Conservation (phyloP, 2,329 filamentous ascomycete genomes). For the Pseudocercospora musae region DNA sequence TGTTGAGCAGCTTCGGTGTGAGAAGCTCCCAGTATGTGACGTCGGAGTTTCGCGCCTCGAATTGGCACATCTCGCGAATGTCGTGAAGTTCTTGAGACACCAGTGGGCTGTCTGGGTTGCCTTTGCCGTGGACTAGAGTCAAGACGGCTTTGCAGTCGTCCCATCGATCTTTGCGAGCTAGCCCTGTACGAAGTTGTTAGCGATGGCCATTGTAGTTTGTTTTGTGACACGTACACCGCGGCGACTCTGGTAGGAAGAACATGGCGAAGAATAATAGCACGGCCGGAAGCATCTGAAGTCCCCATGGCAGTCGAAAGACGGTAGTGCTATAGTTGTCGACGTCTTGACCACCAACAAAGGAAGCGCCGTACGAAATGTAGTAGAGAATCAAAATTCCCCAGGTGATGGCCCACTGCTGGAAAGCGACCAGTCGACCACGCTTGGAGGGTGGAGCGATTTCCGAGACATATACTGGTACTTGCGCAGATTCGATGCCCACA, state of each 20-base stretch:
- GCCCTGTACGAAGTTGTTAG: slow-evolving; percentile 27
- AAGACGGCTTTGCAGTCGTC: slow-evolving; percentile 44
- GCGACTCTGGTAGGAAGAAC: slow-evolving; percentile 43
- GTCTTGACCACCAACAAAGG: slow-evolving; percentile 51
- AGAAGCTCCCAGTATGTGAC: slow-evolving; percentile 71
- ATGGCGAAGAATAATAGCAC: slow-evolving; percentile 38
- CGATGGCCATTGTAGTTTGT: background rate
- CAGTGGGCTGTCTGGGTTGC: slow-evolving; percentile 43
- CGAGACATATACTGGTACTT: slow-evolving; percentile 63
- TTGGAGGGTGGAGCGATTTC: slow-evolving; percentile 57
- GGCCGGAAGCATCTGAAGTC: slow-evolving; percentile 24
- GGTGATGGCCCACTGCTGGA: slow-evolving; percentile 72
- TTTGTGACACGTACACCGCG: slow-evolving; percentile 37
- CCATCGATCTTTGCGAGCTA: slow-evolving; percentile 46
- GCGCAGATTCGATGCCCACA: slow-evolving; percentile 67
- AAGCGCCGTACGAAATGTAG: slow-evolving; percentile 62
- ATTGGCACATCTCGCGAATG: slow-evolving; percentile 65
- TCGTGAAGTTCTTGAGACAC: slow-evolving; percentile 67
- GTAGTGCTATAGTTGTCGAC: slow-evolving; percentile 13
- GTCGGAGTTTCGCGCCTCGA: slow-evolving; percentile 66
- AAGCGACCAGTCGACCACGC: slow-evolving; percentile 65
- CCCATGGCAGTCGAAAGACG: slow-evolving; percentile 29
- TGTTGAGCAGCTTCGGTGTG: slow-evolving; percentile 66
- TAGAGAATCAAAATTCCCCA: slow-evolving; percentile 64
- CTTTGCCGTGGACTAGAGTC: slow-evolving; percentile 42